Percentiles rank a stretch among this genome's conserved stretches.
Conservation (phyloP, 495 filamentous ascomycete species). For the Neurospora sp. region DNA sequence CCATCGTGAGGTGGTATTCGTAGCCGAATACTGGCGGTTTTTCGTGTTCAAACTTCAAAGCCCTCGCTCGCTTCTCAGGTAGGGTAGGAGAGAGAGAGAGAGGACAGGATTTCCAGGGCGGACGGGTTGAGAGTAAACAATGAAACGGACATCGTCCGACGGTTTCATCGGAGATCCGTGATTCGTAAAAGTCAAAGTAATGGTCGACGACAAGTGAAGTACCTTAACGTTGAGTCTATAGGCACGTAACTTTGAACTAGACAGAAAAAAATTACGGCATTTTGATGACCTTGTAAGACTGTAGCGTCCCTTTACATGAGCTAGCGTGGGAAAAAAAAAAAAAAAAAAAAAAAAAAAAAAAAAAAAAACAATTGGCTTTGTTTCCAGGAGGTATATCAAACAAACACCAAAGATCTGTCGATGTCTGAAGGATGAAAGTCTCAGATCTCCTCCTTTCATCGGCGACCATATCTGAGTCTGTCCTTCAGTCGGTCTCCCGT, state of each 20-base stretch:
- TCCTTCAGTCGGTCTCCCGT: neutral
- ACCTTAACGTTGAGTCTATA: neutral
- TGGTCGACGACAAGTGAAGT: neutral
- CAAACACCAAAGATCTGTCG: neutral
- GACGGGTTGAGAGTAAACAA: neutral
- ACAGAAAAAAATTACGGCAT: neutral
- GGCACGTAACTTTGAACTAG: neutral
- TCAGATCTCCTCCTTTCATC: neutral
- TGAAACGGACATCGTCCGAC: neutral
- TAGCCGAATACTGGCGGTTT: neutral
- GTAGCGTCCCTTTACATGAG: neutral
- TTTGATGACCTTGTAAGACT: neutral
- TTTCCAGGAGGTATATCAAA: neutral
- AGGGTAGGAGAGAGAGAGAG: neutral
- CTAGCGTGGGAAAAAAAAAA: neutral
- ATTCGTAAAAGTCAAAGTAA: neutral
- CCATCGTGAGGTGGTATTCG: neutral
- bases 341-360: no score
- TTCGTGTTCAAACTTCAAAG: neutral
- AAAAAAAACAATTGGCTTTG: neutral
- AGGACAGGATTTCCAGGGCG: neutral
- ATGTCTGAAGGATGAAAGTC: neutral
- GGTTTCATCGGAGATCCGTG: neutral
- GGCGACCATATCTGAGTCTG: neutral
- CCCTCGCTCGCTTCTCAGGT: neutral